Conservation (phyloP, 805 yeast genomes). For the Metschnikowia reukaufii region DNA sequence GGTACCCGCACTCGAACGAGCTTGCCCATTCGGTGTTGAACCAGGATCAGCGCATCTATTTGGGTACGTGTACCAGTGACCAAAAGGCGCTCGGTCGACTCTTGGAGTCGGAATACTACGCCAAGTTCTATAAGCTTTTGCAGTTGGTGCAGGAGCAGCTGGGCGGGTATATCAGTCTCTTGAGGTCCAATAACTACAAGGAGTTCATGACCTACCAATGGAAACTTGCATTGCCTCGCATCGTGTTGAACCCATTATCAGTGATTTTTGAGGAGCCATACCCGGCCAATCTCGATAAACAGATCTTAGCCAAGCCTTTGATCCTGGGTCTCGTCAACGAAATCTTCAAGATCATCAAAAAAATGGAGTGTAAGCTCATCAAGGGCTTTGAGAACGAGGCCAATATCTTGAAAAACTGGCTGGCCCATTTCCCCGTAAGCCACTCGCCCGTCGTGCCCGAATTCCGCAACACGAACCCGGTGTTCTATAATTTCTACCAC, state of each 20-base stretch:
- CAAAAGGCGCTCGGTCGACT: conserved; percentile 13
- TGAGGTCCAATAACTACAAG: conserved; percentile 50
- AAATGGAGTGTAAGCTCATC: conserved; percentile 74
- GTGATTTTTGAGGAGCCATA: conserved; percentile 69
- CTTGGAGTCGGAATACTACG: conserved; percentile 14
- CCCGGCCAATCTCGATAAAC: conserved; percentile 57
- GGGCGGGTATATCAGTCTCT: conserved; percentile 41
- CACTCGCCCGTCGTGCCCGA: conserved; percentile 16
- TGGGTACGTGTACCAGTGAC: conserved; percentile 32
- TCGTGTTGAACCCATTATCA: conserved; percentile 75
- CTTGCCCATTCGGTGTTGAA: conserved; percentile 31
- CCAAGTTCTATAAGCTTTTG: conserved; percentile 29
- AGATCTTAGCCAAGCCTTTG: conserved; percentile 82
- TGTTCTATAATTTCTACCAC: conserved; percentile 65
- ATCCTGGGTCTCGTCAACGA: conserved; percentile 79
- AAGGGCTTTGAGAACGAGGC: conserved; percentile 69
- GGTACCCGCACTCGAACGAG: conserved; percentile 23
- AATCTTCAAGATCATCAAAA: conserved; percentile 66
- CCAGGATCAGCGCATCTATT: conserved; percentile 44
- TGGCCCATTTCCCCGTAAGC: conserved; percentile 40
- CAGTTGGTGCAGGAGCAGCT: conserved; percentile 37
- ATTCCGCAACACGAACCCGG: conserved; percentile 41
- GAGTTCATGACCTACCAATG: conserved; percentile 76
- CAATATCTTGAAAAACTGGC: conserved; percentile 55
- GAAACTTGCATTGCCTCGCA: conserved; percentile 77